Percentiles rank a stretch among this genome's conserved stretches.
Evolutionary conservation across 192 early-diverging fungal species (phyloP).

Genomic region (Backusella liffmaniae): DNA sequence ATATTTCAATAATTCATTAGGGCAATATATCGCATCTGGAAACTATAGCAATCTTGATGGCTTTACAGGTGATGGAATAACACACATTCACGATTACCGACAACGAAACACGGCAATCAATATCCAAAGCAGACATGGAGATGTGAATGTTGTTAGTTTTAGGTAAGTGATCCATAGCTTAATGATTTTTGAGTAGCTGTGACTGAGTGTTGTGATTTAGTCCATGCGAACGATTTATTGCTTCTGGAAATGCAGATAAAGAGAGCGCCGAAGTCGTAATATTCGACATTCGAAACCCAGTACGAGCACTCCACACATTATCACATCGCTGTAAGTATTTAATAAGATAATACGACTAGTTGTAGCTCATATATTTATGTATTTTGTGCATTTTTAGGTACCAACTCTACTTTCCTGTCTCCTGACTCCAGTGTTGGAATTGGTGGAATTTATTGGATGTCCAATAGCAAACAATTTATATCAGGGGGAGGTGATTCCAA

Average conservation of each 20-base stretch:
- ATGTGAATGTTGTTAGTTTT: slow-evolving; percentile 23
- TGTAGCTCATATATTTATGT: not conserved
- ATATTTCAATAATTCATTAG: not conserved
- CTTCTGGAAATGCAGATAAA: slow-evolving; percentile 18
- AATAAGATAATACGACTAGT: not conserved
- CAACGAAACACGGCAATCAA: not conserved
- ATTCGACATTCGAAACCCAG: slow-evolving; percentile 17
- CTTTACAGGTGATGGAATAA: slow-evolving; percentile 11
- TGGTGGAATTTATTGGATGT: slow-evolving; percentile 20
- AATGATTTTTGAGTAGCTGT: not conserved
- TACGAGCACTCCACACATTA: slow-evolving; percentile 4
- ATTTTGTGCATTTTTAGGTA: not conserved
- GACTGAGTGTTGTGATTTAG: not conserved
- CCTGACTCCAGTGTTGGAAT: slow-evolving; percentile 25
- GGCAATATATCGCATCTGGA: slow-evolving; percentile 15
- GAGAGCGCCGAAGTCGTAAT: slow-evolving; percentile 14
- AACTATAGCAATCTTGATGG: slow-evolving; percentile 11
- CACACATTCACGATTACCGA: slow-evolving; percentile 17
- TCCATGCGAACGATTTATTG: slow-evolving; percentile 23
- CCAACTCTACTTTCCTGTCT: not conserved
- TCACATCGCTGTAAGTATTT: slow-evolving; percentile 15
- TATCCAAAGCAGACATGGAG: slow-evolving; percentile 8
- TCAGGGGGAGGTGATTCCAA: slow-evolving; percentile 24
- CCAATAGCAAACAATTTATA: slow-evolving; percentile 10
- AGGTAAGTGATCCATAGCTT: slow-evolving; percentile 3